Base-by-base conservation (phyloP, 768 basidiomycete species). In the Termitomyces sp. region DNA sequence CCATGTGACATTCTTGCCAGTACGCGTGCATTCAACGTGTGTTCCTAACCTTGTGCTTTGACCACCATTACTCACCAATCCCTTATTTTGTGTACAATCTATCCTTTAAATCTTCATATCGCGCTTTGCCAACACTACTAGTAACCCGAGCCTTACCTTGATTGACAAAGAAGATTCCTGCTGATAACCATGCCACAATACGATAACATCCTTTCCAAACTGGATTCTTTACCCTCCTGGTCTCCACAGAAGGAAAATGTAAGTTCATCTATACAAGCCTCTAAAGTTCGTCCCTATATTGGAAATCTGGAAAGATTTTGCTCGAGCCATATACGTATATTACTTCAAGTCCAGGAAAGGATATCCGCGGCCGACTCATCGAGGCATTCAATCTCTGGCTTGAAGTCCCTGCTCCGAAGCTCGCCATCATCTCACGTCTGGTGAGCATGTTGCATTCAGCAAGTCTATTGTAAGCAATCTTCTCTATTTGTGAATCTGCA, bases 391-490 rank as follows among this genome's bases (percentile, higher is more conserved):
- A 98, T 63, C 37, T 73, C 1, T 99, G 97, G 97, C 81, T 98
- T 14, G 68, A 86, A 7, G 94, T 98, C 2, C 89, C 92, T 0
- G 67, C 73, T 27, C 79, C 81, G 25, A 88, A 88, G 68, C 79
- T 97, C 17, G 68, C 69, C 27, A 74, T 89, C 42, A 94, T 99
- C 58, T 80, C 86, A 2, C 80, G 79, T 60, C 82, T 99, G 52
- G 90, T 99, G 34, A 85, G 85, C 65, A 98, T 96, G 94, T 76
- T 98, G 19, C 97, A 99, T 63, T 93, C 86, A 52, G 94, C 95
- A 5, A 94, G 91, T 68, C 77, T 99, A 25, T 79, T 98, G 95
- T 94, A 64, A 66, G 81, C 42, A 16, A 30, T 43, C 37, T 45
- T 27, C 40, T 23, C 28, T 27, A 21, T 21, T 12, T 34, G 47